A percentile compares a stretch with the other conserved stretches of the same genome.
These are phyloP conservation scores for Rugosomyces carneus DNA, from an alignment of 1,284 basidiomycete genomes.

Conservation along the genomic window DNA sequence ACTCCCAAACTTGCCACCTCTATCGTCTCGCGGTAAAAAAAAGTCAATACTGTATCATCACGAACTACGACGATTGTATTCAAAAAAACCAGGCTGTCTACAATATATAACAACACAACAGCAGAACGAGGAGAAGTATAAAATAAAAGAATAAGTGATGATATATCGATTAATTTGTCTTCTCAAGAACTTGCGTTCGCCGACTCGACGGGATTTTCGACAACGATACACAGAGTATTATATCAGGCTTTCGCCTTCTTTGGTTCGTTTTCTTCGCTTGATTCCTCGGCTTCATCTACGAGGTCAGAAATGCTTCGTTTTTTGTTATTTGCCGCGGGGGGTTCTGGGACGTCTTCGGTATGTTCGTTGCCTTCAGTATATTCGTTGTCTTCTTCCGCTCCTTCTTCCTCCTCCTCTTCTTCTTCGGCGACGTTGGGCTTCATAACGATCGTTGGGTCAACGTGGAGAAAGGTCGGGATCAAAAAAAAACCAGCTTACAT, in stretches of 20 bases:
- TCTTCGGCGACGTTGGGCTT: constrained; percentile 20
- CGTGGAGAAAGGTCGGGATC: background rate
- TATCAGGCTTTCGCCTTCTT: constrained; percentile 38
- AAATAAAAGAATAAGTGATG: constrained; percentile 14
- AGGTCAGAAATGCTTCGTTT: constrained; percentile 34
- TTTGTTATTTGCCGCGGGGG: constrained; percentile 23
- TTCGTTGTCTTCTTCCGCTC: constrained; percentile 28
- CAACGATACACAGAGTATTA: background rate
- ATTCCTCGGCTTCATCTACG: constrained; percentile 25
- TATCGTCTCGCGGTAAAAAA: background rate
- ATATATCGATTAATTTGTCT: constrained; percentile 14
- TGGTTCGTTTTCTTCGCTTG: constrained; percentile 28
- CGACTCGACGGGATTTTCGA: background rate
- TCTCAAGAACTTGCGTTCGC: constrained; percentile 4
- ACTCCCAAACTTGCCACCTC: background rate
- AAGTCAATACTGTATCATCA: constrained; percentile 1
- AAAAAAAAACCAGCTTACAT: constrained; percentile 24
- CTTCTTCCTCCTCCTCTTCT: constrained; percentile 30
- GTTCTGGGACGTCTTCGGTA: constrained; percentile 10
- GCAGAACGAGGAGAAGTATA: constrained; percentile 11
- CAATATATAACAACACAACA: constrained; percentile 11
- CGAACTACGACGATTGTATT: constrained; percentile 2
- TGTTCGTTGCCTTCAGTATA: constrained; percentile 19
- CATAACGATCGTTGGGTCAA: background rate
- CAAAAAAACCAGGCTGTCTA: constrained; percentile 13